A percentile compares a stretch with the other conserved stretches of the same genome.
These are phyloP conservation scores for Phytopythium litorale DNA, from an alignment of 352 stramenopile species.

Conservation along the genomic window DNA sequence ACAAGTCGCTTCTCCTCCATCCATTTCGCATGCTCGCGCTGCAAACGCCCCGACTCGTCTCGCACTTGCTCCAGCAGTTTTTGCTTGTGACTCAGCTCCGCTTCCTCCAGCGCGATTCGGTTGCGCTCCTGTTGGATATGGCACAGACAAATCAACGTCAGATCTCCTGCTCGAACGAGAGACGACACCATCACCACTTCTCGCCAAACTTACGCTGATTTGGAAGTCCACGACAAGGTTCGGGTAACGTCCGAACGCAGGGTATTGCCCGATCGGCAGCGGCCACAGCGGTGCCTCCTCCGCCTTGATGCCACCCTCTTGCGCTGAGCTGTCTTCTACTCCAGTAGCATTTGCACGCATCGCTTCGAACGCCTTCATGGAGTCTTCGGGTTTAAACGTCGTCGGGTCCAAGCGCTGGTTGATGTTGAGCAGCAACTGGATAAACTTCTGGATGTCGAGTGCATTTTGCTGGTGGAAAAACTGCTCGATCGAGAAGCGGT, in stretches of 20 bases:
- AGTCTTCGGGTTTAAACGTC: conserved; percentile 12
- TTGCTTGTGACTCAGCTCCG: conserved; percentile 59
- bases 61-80: conserved; percentile 52
- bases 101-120: conserved; percentile 75
- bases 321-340: neutral
- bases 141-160: neutral
- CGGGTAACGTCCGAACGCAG: conserved; percentile 74
- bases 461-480: conserved; percentile 87
- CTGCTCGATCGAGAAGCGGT: conserved; percentile 67
- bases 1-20: conserved; percentile 54
- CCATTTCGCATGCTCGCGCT: conserved; percentile 62
- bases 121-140: conserved; percentile 56
- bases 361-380: conserved; percentile 1
- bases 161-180: neutral
- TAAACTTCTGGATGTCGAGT: conserved; percentile 65
- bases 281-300: conserved; percentile 32
- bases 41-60: conserved; percentile 44
- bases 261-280: conserved; percentile 67
- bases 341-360: neutral
- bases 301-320: neutral
- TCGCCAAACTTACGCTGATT: conserved; percentile 55
- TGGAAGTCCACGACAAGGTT: conserved; percentile 83
- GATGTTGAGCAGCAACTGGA: conserved; percentile 65
- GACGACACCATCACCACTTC: neutral
- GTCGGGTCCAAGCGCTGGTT: conserved; percentile 32